Conservation (phyloP, 163 green algal genomes). For the Chlorella variabilis region DNA sequence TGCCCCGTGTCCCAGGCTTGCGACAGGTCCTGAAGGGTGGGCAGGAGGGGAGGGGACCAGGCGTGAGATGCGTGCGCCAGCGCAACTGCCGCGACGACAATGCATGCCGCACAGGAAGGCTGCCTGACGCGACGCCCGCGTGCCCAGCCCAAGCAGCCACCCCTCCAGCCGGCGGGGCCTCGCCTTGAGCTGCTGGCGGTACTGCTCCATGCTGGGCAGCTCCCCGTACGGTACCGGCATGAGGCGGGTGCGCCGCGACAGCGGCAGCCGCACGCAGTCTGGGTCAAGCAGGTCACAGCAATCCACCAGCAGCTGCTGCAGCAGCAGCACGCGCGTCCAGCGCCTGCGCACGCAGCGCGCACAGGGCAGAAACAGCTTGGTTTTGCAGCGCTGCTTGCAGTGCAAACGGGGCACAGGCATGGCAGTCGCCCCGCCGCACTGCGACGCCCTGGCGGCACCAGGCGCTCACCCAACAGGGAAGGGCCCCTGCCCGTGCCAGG, state of each 20-base stretch:
- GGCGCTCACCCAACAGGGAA: constrained; percentile 46
- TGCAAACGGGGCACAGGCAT: no score
- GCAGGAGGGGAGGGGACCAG: no score
- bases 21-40: neutral
- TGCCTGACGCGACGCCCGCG: no score
- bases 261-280: constrained; percentile 51
- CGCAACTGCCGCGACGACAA: no score
- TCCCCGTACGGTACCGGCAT: constrained; percentile 46
- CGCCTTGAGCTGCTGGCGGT: constrained; percentile 46
- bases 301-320: constrained; percentile 79
- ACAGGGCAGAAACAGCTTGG: no score
- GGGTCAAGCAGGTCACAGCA: constrained; percentile 75
- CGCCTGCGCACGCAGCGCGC: constrained; percentile 35
- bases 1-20: neutral
- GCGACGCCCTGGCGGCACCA: no score
- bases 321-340: constrained; percentile 72
- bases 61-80: no score
- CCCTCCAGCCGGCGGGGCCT: no score
- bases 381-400: no score
- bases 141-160: no score
- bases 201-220: constrained; percentile 52
- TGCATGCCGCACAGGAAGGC: no score
- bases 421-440: no score
- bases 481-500: constrained; percentile 56
- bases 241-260: constrained; percentile 50